phyloP scores from a whole-genome alignment of 139 green algal genomes.

The Parachlorella kessleri region DNA sequence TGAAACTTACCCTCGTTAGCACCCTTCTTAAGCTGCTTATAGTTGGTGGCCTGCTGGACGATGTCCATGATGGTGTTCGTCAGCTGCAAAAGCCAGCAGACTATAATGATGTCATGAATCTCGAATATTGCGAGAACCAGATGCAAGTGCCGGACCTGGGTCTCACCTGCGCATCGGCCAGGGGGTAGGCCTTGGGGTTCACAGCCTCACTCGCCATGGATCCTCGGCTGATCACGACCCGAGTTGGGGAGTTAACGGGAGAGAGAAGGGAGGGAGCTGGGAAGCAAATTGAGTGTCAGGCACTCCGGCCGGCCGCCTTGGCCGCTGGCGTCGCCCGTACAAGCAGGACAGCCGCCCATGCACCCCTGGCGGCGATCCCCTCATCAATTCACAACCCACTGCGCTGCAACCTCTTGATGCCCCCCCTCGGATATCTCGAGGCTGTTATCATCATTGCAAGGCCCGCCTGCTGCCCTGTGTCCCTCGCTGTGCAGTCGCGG shows the following conservation, averaged over 20 bases:
- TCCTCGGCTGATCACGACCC: slow-evolving; percentile 80
- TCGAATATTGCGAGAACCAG: not conserved
- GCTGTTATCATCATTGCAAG: too few species aligned
- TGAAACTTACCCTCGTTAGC: slow-evolving; percentile 90
- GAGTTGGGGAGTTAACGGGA: not conserved
- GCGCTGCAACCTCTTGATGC: too few species aligned
- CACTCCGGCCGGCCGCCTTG: too few species aligned
- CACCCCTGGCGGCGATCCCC: too few species aligned
- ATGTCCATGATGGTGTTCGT: slow-evolving; percentile 99
- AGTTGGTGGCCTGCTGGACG: slow-evolving; percentile 98
- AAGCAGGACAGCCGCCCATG: too few species aligned
- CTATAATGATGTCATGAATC: not conserved
- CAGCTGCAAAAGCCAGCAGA: slow-evolving; percentile 63
- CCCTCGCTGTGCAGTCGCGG: slow-evolving; percentile 65
- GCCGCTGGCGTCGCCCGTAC: too few species aligned
- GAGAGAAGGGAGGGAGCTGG: not conserved
- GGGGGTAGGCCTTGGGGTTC: slow-evolving; percentile 99
- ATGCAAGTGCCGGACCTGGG: too few species aligned
- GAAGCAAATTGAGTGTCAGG: too few species aligned
- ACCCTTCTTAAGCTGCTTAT: slow-evolving; percentile 99
- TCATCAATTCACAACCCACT: too few species aligned
- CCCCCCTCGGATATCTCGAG: too few species aligned
- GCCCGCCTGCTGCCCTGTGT: too few species aligned
- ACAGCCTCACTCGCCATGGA: slow-evolving; percentile 83
- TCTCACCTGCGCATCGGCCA: slow-evolving; percentile 79